These are phyloP conservation scores for Saccharomycopsis sp. DNA, from an alignment of 805 yeast genomes.

Conservation along the genomic window DNA sequence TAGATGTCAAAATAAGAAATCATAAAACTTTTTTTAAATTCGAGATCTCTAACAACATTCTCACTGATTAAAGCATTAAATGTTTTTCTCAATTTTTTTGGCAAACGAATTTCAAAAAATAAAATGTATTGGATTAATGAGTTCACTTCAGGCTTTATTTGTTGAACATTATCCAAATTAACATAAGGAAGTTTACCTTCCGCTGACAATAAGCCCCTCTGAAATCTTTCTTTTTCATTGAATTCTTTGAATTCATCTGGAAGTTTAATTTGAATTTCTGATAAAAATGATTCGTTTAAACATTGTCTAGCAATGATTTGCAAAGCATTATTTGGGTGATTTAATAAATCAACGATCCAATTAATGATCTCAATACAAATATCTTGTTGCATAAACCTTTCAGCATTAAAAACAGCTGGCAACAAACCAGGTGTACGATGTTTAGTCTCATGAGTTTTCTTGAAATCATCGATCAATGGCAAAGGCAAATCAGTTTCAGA, in stretches of 20 bases:
- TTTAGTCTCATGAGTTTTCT: not conserved
- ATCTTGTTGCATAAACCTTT: conserved; percentile 10
- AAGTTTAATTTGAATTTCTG: not conserved
- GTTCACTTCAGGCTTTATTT: conserved; percentile 1
- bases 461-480: conserved; percentile 4
- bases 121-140: conserved; percentile 30
- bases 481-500: not conserved
- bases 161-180: not conserved
- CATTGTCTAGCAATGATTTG: conserved; percentile 3
- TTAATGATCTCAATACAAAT: conserved; percentile 6
- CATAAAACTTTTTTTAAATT: conserved; percentile 26
- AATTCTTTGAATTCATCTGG: not conserved
- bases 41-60: conserved; percentile 39
- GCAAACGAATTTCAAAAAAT: conserved; percentile 47
- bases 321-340: conserved; percentile 4
- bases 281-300: conserved; percentile 1
- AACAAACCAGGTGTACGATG: conserved; percentile 4
- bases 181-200: conserved; percentile 2
- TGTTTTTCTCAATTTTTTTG: conserved; percentile 39
- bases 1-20: conserved; percentile 3
- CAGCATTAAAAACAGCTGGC: conserved; percentile 3
- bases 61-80: conserved; percentile 44
- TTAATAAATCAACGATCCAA: conserved; percentile 10
- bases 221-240: not conserved
- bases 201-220: not conserved